These are phyloP conservation scores for Candida dubliniensis DNA, from an alignment of 1,139 yeast species.

Conservation along the genomic window DNA sequence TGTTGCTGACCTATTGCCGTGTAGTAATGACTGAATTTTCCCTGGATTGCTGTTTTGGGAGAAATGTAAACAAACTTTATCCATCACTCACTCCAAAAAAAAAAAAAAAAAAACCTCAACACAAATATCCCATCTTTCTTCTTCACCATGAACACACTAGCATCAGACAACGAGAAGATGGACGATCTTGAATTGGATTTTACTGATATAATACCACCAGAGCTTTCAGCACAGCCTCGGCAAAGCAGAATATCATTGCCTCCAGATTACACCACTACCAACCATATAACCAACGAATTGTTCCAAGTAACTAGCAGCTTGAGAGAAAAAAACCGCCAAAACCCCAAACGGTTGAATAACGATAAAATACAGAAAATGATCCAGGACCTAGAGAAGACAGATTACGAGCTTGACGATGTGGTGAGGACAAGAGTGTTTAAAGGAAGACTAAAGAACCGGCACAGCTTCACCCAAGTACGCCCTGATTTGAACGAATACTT, in stretches of 20 bases:
- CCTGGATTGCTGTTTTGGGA: slow-evolving; percentile 1
- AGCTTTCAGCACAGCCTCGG: slow-evolving; percentile 10
- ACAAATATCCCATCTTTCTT: background rate
- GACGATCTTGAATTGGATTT: slow-evolving; percentile 29
- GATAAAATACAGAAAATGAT: slow-evolving; percentile 41
- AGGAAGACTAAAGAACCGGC: slow-evolving; percentile 32
- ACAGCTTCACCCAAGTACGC: slow-evolving; percentile 29
- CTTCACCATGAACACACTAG: slow-evolving; percentile 3
- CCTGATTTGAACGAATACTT: slow-evolving; percentile 29
- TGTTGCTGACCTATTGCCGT: no score
- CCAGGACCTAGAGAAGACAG: slow-evolving; percentile 24
- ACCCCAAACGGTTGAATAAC: slow-evolving; percentile 27
- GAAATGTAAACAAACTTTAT: slow-evolving; percentile 2
- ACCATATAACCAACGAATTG: slow-evolving; percentile 30
- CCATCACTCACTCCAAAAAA: no score
- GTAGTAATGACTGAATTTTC: no score
- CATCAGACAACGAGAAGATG: background rate
- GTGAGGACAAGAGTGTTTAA: slow-evolving; percentile 46
- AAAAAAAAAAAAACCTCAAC: slow-evolving; percentile 2
- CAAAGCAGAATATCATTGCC: slow-evolving; percentile 11
- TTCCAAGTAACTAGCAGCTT: slow-evolving; percentile 46
- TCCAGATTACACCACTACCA: slow-evolving; percentile 16
- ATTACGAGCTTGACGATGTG: slow-evolving; percentile 47
- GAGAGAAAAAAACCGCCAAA: slow-evolving; percentile 6
- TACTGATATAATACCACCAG: slow-evolving; percentile 20